Evolutionary conservation across 768 basidiomycete genomes (phyloP).

Genomic region (Suillus luteus): DNA sequence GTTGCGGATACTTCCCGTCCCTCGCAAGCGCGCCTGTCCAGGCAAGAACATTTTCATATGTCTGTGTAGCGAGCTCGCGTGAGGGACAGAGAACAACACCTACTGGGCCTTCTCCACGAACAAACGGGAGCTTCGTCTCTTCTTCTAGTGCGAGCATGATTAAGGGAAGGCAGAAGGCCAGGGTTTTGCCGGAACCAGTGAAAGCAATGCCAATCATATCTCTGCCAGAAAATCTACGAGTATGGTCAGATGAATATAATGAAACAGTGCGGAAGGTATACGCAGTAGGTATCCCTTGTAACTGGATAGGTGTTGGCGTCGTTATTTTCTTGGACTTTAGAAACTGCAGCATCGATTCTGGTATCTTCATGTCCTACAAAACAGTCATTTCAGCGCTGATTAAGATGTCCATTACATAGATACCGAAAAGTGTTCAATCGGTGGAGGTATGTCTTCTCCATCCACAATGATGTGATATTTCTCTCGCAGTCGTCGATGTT

Average conservation of each 20-base stretch:
- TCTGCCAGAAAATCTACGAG: slow-evolving; percentile 81
- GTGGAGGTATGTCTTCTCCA: slow-evolving; percentile 90
- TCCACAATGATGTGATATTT: slow-evolving; percentile 95
- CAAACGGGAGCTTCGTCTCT: slow-evolving; percentile 85
- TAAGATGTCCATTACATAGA: slow-evolving; percentile 13
- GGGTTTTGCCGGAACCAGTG: slow-evolving; percentile 97
- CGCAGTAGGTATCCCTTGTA: slow-evolving; percentile 97
- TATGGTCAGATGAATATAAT: slow-evolving; percentile 17
- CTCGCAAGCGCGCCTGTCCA: slow-evolving; percentile 86
- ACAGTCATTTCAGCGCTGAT: slow-evolving; percentile 12
- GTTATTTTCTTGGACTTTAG: slow-evolving; percentile 84
- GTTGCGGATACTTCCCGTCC: slow-evolving; percentile 77
- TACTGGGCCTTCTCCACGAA: slow-evolving; percentile 95
- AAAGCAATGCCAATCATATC: slow-evolving; percentile 99
- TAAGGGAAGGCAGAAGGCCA: slow-evolving; percentile 97
- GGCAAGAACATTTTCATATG: slow-evolving; percentile 88
- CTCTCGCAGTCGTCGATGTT: slow-evolving; percentile 76
- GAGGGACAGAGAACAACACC: slow-evolving; percentile 96
- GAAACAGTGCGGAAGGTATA: slow-evolving; percentile 34
- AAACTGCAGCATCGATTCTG: slow-evolving; percentile 77
- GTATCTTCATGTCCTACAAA: slow-evolving; percentile 96
- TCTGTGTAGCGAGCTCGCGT: slow-evolving; percentile 94
- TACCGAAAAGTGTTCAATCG: slow-evolving; percentile 87
- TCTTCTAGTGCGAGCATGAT: slow-evolving; percentile 97
- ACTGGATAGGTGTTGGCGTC: slow-evolving; percentile 91